Evolutionary conservation across 1,139 yeast species (phyloP), one percentile per base, ranked within the genome.

Genomic region (Debaryomyces sp.): DNA sequence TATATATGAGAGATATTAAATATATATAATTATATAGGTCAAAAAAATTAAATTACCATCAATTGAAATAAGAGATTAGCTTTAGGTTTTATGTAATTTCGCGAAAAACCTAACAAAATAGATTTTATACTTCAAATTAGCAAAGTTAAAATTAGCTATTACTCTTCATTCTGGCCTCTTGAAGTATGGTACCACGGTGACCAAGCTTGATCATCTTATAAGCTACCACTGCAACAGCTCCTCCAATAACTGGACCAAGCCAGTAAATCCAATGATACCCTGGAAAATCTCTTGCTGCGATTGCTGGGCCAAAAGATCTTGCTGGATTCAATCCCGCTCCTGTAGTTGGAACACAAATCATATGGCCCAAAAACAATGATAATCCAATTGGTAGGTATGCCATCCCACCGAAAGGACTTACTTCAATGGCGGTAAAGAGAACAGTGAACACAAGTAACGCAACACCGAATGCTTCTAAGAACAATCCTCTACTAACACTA

Each of bases 241-340:
- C 72, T 55, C 96, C 96, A 52, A 87, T 62, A 49, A 84, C 59
- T 53, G 96, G 96, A 50, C 96, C 96, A 49, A 90, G 81, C 95
- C 96, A 89, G 78, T 90, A 90, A 56, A 90, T 89, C 96, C 96
- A 90, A 77, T 84, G 91, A 72, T 90, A 89, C 61, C 65, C 68
- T 38, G 96, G 96, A 85, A 90, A 90, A 33, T 80, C 74, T 50
- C 70, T 73, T 49, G 80, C 79, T 50, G 92, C 96, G 52, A 89
- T 77, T 66, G 85, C 80, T 48, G 96, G 96, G 63, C 97, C 97
- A 54, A 90, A 81, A 29, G 90, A 75, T 75, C 97, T 84, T 44
- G 96, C 96, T 48, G 96, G 96, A 78, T 89, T 89, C 64, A 89
- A 77, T 64, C 96, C 96, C 40, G 96, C 96, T 66, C 96, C 96